Evolutionary conservation across 139 green algal genomes (phyloP).

Genomic region (Micractinium conductrix): DNA sequence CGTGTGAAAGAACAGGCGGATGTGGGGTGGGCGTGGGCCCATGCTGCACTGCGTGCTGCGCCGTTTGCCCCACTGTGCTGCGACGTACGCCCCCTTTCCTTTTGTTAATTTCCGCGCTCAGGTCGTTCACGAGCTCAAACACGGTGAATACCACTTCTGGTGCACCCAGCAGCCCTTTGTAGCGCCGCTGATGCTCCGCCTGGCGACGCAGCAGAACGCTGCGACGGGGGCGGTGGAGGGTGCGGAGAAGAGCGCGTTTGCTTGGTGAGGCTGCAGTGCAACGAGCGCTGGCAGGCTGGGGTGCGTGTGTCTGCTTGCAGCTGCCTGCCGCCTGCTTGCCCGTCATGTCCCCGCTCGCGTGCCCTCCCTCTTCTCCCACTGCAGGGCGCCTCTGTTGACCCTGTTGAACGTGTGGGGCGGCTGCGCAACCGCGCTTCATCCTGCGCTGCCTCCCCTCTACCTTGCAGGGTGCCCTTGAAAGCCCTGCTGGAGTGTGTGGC

Average conservation of each 20-base stretch:
- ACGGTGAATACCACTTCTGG: constrained; percentile 50
- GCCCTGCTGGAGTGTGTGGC: constrained; percentile 39
- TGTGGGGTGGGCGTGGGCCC: background rate
- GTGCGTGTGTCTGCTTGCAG: background rate
- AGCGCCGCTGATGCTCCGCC: constrained; percentile 52
- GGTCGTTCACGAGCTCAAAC: constrained; percentile 41
- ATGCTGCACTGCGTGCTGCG: background rate
- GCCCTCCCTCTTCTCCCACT: background rate
- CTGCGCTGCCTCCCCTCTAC: background rate
- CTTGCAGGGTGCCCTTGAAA: constrained; percentile 41
- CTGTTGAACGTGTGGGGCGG: background rate
- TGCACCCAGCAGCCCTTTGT: constrained; percentile 39
- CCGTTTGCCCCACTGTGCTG: background rate
- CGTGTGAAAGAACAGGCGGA: background rate
- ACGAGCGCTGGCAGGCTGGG: background rate
- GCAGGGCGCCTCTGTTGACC: background rate
- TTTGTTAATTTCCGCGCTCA: background rate
- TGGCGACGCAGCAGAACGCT: constrained; percentile 45
- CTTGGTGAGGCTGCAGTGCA: constrained; percentile 34
- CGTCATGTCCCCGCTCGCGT: background rate
- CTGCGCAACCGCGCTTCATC: background rate
- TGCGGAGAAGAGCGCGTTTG: constrained; percentile 57
- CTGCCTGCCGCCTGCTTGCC: background rate
- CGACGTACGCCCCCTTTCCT: background rate
- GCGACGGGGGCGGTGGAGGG: constrained; percentile 45